phyloP scores from a whole-genome alignment of 306 rosid species.

The Alnus rubra region DNA sequence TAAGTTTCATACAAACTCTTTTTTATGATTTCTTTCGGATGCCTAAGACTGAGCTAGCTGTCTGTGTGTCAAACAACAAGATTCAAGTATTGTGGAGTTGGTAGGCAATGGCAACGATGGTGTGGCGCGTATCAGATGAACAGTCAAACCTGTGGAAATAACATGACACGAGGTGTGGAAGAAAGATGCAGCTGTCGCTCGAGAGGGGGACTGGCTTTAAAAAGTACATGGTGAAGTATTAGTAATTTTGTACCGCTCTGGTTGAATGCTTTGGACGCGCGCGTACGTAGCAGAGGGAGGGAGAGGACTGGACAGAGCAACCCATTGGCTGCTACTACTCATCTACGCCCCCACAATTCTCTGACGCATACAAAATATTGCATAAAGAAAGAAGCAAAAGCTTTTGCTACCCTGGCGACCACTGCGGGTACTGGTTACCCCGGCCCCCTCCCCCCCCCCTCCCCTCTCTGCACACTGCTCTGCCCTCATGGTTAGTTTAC shows the following conservation, averaged over 20 bases:
- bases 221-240: constrained; percentile 37
- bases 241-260: constrained; percentile 17
- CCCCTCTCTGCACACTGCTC: too few relatives aligned
- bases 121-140: constrained; percentile 33
- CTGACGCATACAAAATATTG: constrained; percentile 28
- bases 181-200: constrained; percentile 32
- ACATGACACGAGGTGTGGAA: constrained; percentile 37
- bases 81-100: background rate
- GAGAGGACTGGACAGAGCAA: constrained; percentile 54
- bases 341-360: constrained; percentile 35
- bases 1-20: too few relatives aligned
- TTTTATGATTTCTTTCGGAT: too few relatives aligned
- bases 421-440: too few relatives aligned
- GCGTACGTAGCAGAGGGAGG: constrained; percentile 43
- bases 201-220: constrained; percentile 32
- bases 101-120: background rate
- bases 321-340: constrained; percentile 57
- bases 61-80: background rate
- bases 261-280: constrained; percentile 44
- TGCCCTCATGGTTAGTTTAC: background rate
- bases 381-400: background rate
- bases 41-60: too few relatives aligned
- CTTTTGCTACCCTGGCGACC: too few relatives aligned
- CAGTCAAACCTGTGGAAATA: constrained; percentile 40
- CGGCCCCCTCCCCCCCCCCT: background rate